Base-by-base conservation (phyloP, 2,329 filamentous ascomycete genomes). In the Rhytidhysteron rufulum region DNA sequence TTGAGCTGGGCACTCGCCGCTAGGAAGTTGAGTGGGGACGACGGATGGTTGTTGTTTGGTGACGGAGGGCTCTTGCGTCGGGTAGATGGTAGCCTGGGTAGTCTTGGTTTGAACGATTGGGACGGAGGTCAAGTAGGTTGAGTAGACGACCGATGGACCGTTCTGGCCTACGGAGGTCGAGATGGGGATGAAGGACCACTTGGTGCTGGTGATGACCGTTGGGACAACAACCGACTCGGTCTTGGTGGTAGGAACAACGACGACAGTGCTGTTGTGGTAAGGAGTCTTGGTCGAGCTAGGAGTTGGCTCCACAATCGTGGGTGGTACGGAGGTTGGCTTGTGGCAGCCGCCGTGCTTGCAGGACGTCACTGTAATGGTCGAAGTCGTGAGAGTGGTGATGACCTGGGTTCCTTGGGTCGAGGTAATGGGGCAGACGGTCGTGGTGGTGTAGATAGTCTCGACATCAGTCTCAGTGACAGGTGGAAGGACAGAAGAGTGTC, bases 71-170 rank as follows among this genome's bases (percentile, higher is more conserved):
- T 43, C 41, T 30, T 43, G 42, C 9, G 49, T 38, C 30, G 41
- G 22, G 45, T 53, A 42, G 27, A 35, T 44, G 30, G 49, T 44
- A n/a, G 47, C 47, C 32, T 53, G 47, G 31, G 60, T 60, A 17
- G 54, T 54, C 35, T 58, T 59, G 29, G 48, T 57, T 1, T 57
- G 55, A 1, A 61, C 53, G 41, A 51, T 53, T 50, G 55, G 60
- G n/a, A 53, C 53, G 4, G 58, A 40, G 4, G 62, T 66, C n/a
- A 69, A 48, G 53, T 62, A 69, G 39, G 65, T 68, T 3, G 58
- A 63, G 56, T 65, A 68, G 51, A 55, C 54, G 25, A 51, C 57
- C 4, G 53, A 51, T 15, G 39, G 41, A 32, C 53, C 60, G 40
- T 47, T 51, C n/a, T 56, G 51, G 35, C 57, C 62, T 25, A 67